Conservation (phyloP, 1,284 basidiomycete species). For the Sphaerobolus stellatus region DNA sequence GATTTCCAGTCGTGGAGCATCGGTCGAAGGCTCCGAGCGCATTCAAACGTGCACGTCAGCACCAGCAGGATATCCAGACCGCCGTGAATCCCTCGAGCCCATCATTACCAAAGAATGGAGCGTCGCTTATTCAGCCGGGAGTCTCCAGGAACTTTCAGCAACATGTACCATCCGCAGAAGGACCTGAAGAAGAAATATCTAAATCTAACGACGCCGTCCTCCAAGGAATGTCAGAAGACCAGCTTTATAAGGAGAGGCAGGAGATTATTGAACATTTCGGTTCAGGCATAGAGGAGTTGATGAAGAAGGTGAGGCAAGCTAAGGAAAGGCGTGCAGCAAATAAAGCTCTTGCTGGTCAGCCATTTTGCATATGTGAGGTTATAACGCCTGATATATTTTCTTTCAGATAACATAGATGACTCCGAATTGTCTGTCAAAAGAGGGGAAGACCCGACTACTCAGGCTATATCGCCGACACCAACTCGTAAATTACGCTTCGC, state of each 20-base stretch:
- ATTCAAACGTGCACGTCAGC: conserved; percentile 27
- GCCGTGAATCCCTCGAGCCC: conserved; percentile 17
- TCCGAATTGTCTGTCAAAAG: conserved; percentile 3
- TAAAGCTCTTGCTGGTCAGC: conserved; percentile 6
- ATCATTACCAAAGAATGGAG: conserved; percentile 27
- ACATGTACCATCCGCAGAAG: background rate
- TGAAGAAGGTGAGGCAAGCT: conserved; percentile 53
- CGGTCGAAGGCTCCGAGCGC: conserved; percentile 19
- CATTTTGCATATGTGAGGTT: background rate
- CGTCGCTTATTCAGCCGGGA: conserved; percentile 2
- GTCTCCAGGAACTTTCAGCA: background rate
- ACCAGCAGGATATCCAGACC: conserved; percentile 8
- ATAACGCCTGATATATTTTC: conserved; percentile 9
- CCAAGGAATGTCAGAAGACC: conserved; percentile 55
- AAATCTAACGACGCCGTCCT: conserved; percentile 56
- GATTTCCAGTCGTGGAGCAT: conserved; percentile 22
- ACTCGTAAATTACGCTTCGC: conserved; percentile 52
- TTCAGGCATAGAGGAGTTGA: conserved; percentile 53
- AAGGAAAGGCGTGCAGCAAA: conserved; percentile 34
- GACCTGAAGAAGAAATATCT: conserved; percentile 47
- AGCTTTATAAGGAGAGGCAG: conserved; percentile 55
- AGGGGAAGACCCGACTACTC: conserved; percentile 8
- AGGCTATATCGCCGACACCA: conserved; percentile 23
- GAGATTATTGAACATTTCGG: conserved; percentile 73
- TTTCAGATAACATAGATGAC: background rate